Conservation (phyloP, 2,329 filamentous ascomycete genomes). For the Ophiostoma angusticollis region DNA sequence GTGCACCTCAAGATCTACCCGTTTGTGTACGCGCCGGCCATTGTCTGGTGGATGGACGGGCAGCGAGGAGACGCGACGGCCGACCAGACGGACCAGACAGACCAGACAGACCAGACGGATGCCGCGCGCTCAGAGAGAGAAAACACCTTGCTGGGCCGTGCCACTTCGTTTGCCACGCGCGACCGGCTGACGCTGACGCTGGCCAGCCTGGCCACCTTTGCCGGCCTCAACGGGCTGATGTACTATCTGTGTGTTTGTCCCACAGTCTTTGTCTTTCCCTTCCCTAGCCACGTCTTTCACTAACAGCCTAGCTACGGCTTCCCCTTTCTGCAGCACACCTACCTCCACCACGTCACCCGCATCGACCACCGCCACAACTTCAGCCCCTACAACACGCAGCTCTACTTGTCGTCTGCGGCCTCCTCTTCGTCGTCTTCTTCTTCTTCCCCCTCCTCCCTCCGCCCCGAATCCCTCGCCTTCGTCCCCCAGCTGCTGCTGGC, state of each 20-base stretch:
- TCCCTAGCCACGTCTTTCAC: constrained; percentile 3
- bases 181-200: constrained; percentile 45
- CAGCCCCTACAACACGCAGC: constrained; percentile 83
- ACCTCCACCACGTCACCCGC: constrained; percentile 80
- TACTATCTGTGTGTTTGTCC: constrained; percentile 47
- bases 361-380: constrained; percentile 98
- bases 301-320: constrained; percentile 50
- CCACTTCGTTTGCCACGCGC: constrained; percentile 35
- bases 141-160: not conserved
- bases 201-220: constrained; percentile 60
- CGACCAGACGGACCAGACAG: too few relatives aligned
- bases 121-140: too few relatives aligned
- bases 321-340: constrained; percentile 81
- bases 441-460: constrained; percentile 13
- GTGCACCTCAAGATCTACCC: constrained; percentile 99
- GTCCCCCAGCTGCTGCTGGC: constrained; percentile 75
- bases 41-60: constrained; percentile 72
- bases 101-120: too few relatives aligned
- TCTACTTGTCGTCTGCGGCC: constrained; percentile 70
- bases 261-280: not conserved
- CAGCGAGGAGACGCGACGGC: constrained; percentile 27
- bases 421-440: constrained; percentile 23
- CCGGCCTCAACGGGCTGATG: constrained; percentile 64
- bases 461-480: constrained; percentile 69
- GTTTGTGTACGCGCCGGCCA: constrained; percentile 79